phyloP scores from a whole-genome alignment of 441 rosid genomes.

The Corymbia citriodora region DNA sequence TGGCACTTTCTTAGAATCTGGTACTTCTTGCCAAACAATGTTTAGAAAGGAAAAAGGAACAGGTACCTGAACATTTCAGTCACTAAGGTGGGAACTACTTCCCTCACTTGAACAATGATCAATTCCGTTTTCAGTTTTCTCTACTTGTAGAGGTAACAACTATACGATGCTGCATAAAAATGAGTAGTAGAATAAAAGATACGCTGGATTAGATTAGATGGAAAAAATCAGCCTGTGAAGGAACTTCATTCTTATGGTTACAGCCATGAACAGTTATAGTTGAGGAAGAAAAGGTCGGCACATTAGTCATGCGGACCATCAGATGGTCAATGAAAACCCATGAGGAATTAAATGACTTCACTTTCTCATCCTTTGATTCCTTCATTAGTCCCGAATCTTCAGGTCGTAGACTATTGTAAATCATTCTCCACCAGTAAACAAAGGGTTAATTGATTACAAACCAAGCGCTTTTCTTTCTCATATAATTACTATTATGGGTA shows the following conservation, averaged over 20 bases:
- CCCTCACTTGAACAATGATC: neutral
- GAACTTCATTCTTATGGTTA: neutral
- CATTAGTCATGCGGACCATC: too few relatives aligned
- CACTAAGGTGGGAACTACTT: neutral
- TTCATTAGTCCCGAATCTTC: neutral
- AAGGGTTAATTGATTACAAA: neutral
- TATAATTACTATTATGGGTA: neutral
- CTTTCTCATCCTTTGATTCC: too few relatives aligned
- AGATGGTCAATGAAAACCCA: too few relatives aligned
- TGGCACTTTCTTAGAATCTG: neutral
- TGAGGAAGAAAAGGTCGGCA: too few relatives aligned
- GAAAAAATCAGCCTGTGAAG: neutral
- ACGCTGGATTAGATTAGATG: neutral
- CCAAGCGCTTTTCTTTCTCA: neutral
- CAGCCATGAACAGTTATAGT: too few relatives aligned
- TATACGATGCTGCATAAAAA: neutral
- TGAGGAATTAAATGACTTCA: too few relatives aligned
- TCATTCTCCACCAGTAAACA: neutral
- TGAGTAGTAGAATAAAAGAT: neutral
- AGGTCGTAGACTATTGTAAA: neutral
- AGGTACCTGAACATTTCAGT: neutral
- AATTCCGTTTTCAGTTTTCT: neutral
- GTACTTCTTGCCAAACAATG: neutral
- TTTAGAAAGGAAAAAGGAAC: neutral
- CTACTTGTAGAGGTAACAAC: neutral